Evolutionary conservation across 331 rosid genomes (phyloP), one percentile per base, ranked within the genome.

Genomic region (Telfairia occidentalis): DNA sequence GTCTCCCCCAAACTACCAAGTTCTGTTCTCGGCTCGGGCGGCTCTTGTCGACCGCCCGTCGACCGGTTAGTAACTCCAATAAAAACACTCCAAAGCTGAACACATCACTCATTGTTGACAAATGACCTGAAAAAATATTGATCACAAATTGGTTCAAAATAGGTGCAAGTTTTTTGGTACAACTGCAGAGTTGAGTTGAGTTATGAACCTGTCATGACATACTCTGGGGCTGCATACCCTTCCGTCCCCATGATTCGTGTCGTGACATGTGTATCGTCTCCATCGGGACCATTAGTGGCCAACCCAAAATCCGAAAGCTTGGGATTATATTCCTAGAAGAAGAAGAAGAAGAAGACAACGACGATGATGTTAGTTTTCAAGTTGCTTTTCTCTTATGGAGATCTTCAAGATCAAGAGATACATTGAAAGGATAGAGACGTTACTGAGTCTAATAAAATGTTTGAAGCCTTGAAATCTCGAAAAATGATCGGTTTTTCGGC

Each of bases 191-290:
- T 35, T 21, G 11, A 43, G 2, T 42, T 40, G 54, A 23, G 1
- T 29, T 60, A 60, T 43, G 53, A 43, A 50, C 99, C 99, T 83
- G 97, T 73, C 83, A 29, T 92, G 45, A 95, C 75, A 66, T 95
- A 95, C 79, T 92, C 99, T 0, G 97, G 99, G 58, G 97, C 97
- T n/a, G 97, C 97, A 61, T 95, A 95, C 55, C 98, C 98, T 73
- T 79, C 86, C 0, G 98, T 95, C 6, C 98, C 98, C 98, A 95
- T 92, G 29, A 95, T 87, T 1, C 78, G 79, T 13, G 97, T 87
- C 48, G 96, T 82, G 16, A 88, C 50, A 38, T 91, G 93, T 5
- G 90, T 81, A 53, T 95, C 84, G 23, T 90, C 84, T 45, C 90
- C 92, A 53, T 86, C 88, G 3, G 93, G 96, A 43, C 93, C 96